Base-by-base conservation (phyloP, 441 rosid species). In the Gossypium aridum region DNA sequence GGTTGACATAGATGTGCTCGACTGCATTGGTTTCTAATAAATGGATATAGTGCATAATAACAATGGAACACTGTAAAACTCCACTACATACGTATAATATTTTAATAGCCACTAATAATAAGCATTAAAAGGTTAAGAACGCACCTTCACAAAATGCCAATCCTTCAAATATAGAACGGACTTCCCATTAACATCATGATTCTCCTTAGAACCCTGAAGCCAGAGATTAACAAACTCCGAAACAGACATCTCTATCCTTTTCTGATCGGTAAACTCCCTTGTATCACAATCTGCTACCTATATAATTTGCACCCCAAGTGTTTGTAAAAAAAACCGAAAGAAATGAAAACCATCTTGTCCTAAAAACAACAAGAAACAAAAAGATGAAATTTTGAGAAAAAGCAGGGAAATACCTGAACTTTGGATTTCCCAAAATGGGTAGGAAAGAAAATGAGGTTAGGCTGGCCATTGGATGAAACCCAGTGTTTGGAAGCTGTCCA, bases 141-240 rank as follows among this genome's bases (percentile, higher is more conserved):
- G 2, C 69, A 93, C 97, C 94, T 92, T 93, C 8, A 86, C 96
- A 79, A 96, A 93, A 85, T 96, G 98, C 97, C 99, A 96, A 70
- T 93, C 99, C 85, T 93, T 96, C 79, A 96, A 80, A 88, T 95
- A 95, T 4, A 91, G 85, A 78, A 85, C 80, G 2, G 90, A 79
- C 23, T 76, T 75, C 57, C 74, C 79, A 73, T 79, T 76, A 47
- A 55, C 76, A 47, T 65, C 68, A 54, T 57, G 34, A 17, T 75
- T 71, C 67, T 49, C 59, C 17, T 43, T 47, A n/a, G 79, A 75
- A 68, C 57, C 66, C 12, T 80, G 61, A 23, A 76, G 64, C 97
- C 99, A 91, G 56, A 75, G 78, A 28, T 80, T 78, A 20, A 91
- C 76, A 82, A 93, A 93, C 77, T 93, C 91, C 0, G 74, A 72